Evolutionary conservation across 2,329 filamentous ascomycete species (phyloP).

Genomic region (Botrytis squamosa): DNA sequence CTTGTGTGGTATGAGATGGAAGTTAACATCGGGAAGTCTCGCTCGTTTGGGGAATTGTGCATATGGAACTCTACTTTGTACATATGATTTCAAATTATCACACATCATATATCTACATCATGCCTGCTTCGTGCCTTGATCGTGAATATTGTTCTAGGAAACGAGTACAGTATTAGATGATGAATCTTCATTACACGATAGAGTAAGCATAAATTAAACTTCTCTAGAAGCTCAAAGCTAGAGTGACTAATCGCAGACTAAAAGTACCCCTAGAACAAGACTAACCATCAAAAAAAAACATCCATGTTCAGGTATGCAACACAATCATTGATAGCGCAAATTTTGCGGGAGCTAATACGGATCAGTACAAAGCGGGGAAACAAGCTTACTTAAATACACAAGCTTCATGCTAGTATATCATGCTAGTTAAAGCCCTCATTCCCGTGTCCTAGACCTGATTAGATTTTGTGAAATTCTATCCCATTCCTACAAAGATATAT

Average conservation of each 20-base stretch:
- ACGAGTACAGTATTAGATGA: too few relatives aligned
- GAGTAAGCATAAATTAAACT: background rate
- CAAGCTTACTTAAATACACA: background rate
- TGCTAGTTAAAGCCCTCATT: background rate
- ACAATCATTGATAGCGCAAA: background rate
- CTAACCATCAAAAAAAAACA: background rate
- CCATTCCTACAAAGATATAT: background rate
- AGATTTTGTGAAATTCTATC: background rate
- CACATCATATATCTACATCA: background rate
- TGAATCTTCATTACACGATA: background rate
- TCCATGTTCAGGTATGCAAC: background rate
- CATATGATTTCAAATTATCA: background rate
- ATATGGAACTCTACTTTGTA: background rate
- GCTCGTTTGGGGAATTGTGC: background rate
- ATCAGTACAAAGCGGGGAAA: background rate
- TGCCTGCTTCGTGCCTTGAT: background rate
- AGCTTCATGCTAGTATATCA: background rate
- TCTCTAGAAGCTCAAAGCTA: background rate
- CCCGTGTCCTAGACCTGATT: background rate
- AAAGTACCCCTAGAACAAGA: background rate
- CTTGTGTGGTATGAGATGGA: background rate
- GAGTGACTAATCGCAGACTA: background rate
- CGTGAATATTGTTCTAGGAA: background rate
- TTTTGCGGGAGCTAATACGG: background rate
- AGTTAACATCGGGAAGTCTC: background rate